These are phyloP conservation scores for Eutrema japonicum DNA, from an alignment of 345 rosid species.

Conservation along the genomic window DNA sequence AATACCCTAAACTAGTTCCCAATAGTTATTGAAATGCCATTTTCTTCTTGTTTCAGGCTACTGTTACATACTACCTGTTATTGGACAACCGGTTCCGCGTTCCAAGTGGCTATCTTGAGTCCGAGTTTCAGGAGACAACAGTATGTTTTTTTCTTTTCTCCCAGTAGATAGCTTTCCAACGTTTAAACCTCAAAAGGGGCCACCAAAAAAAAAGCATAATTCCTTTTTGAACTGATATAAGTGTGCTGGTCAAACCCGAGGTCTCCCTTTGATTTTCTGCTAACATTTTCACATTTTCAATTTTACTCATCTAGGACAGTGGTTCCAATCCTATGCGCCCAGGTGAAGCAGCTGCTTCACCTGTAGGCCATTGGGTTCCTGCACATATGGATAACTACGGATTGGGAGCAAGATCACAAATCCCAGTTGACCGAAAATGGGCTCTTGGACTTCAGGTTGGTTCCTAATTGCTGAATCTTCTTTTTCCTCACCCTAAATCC, in stretches of 20 bases:
- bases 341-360: slow-evolving; percentile 61
- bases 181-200: background rate
- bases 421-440: slow-evolving; percentile 76
- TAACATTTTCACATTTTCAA: slow-evolving; percentile 14
- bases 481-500: background rate
- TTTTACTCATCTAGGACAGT: slow-evolving; percentile 54
- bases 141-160: slow-evolving; percentile 47
- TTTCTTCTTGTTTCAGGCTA: slow-evolving; percentile 64
- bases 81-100: slow-evolving; percentile 79
- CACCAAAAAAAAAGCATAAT: background rate
- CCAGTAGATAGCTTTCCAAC: background rate
- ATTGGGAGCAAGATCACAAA: slow-evolving; percentile 60
- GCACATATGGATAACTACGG: slow-evolving; percentile 79
- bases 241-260: background rate
- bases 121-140: slow-evolving; percentile 74
- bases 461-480: slow-evolving; percentile 13
- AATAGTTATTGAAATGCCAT: slow-evolving; percentile 26
- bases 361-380: slow-evolving; percentile 63
- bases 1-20: slow-evolving; percentile 11
- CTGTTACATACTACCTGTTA: slow-evolving; percentile 87
- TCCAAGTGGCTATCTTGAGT: slow-evolving; percentile 77
- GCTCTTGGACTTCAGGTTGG: slow-evolving; percentile 94
- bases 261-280: background rate
- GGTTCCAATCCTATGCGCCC: slow-evolving; percentile 64
- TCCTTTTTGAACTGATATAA: background rate